These are phyloP conservation scores for Lepidopterella palustris DNA, from an alignment of 495 filamentous ascomycete genomes.

Conservation along the genomic window DNA sequence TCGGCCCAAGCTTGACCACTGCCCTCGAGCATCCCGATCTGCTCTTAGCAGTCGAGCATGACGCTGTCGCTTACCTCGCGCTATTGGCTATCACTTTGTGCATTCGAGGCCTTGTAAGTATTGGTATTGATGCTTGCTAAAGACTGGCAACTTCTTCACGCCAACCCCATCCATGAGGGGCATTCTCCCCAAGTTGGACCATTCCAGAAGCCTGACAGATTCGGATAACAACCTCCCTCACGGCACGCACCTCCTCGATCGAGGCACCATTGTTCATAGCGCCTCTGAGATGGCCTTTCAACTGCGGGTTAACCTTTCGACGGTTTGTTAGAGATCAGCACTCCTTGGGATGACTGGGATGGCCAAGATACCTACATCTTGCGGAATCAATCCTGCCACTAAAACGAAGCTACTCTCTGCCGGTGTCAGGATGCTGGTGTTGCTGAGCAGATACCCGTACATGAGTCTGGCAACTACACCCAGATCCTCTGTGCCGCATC, in stretches of 20 bases:
- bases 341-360: not conserved
- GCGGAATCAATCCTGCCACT: conserved; percentile 51
- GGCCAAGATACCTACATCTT: conserved; percentile 39
- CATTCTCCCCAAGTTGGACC: conserved; percentile 32
- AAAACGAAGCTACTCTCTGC: conserved; percentile 49
- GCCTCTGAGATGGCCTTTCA: conserved; percentile 51
- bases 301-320: conserved; percentile 46
- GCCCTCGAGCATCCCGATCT: too few relatives aligned
- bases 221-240: conserved; percentile 44
- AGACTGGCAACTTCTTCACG: conserved; percentile 36
- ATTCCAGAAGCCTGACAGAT: conserved; percentile 48
- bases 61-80: too few relatives aligned
- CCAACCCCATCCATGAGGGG: conserved; percentile 42
- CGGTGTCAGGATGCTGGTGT: conserved; percentile 41
- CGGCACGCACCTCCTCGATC: conserved; percentile 47
- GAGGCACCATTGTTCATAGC: conserved; percentile 50
- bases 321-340: conserved; percentile 10
- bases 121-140: too few relatives aligned
- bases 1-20: too few relatives aligned
- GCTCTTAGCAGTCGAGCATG: too few relatives aligned
- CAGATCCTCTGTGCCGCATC: conserved; percentile 49
- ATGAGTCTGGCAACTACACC: conserved; percentile 46
- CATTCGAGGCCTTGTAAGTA: too few relatives aligned
- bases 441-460: conserved; percentile 49
- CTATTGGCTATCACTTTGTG: too few relatives aligned